phyloP scores from a whole-genome alignment of 129 eudicot species.

The Artemisia annua region DNA sequence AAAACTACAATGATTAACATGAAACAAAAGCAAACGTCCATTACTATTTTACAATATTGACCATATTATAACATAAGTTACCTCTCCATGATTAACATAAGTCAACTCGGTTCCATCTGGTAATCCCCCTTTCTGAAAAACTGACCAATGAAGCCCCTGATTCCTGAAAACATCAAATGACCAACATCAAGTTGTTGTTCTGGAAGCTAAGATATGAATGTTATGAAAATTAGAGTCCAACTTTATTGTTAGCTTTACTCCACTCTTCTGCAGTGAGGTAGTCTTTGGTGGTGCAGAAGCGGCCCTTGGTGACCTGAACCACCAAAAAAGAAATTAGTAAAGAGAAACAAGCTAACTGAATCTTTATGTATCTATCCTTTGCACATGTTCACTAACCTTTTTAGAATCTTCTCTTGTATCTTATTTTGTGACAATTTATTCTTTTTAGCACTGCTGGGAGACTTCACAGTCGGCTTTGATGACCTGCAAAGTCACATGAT shows the following conservation, averaged over 20 bases:
- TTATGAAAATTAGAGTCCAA: constrained; percentile 27
- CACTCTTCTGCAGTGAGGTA: constrained; percentile 38
- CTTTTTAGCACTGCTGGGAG: constrained; percentile 34
- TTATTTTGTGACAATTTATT: constrained; percentile 29
- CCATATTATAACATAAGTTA: constrained; percentile 16
- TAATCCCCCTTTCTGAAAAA: constrained; percentile 79
- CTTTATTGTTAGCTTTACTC: constrained; percentile 70
- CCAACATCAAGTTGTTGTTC: constrained; percentile 27
- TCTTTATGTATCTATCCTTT: background rate
- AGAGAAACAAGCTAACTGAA: background rate
- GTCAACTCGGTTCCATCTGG: constrained; percentile 93
- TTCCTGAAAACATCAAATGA: constrained; percentile 49
- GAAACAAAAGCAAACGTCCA: too few species aligned
- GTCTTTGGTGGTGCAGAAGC: constrained; percentile 41
- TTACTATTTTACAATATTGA: too few species aligned
- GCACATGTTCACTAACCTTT: constrained; percentile 29
- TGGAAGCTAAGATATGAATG: background rate
- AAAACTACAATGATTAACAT: too few species aligned
- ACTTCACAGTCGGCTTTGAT: constrained; percentile 32
- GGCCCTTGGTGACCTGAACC: constrained; percentile 49
- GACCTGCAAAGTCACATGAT: constrained; percentile 33
- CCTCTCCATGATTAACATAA: constrained; percentile 85
- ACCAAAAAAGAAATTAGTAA: constrained; percentile 4
- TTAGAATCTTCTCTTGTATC: constrained; percentile 24
- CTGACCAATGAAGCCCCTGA: constrained; percentile 75